Conservation (phyloP, 2,329 filamentous ascomycete genomes). For the Colletotrichum aenigma region DNA sequence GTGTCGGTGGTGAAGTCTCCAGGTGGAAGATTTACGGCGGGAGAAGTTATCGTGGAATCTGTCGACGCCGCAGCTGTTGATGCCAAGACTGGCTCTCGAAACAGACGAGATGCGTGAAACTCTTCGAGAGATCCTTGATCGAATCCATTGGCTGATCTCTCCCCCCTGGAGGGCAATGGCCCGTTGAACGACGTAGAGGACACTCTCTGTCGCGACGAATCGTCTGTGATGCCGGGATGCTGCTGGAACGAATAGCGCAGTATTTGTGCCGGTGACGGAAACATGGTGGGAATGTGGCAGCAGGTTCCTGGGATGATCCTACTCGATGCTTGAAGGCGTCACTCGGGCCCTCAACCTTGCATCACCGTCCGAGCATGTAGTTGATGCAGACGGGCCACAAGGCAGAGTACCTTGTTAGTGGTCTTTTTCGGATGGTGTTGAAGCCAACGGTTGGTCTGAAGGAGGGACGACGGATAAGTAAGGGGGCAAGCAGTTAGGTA, state of each 20-base stretch:
- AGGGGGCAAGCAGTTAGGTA: not conserved
- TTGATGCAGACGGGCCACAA: not conserved
- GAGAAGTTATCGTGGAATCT: not conserved
- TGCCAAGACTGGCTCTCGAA: not conserved
- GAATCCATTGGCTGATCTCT: not conserved
- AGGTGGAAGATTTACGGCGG: not conserved
- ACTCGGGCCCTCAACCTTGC: conserved; percentile 10
- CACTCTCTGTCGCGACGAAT: not conserved
- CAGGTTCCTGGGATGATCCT: not conserved
- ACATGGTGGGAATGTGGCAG: conserved; percentile 16
- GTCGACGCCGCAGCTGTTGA: not conserved
- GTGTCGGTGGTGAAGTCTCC: not conserved
- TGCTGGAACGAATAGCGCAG: conserved; percentile 24
- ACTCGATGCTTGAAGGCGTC: not conserved
- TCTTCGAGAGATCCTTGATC: not conserved
- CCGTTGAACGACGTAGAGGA: not conserved
- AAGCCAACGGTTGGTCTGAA: not conserved
- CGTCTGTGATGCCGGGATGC: not conserved
- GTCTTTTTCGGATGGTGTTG: not conserved
- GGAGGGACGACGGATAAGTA: not conserved
- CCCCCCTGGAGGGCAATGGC: not conserved
- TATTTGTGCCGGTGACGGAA: conserved; percentile 27
- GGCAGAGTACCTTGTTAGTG: not conserved
- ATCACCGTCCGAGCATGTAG: conserved; percentile 3
- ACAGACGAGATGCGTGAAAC: not conserved